Base-by-base conservation (phyloP, 306 rosid genomes). In the Abrus precatorius region DNA sequence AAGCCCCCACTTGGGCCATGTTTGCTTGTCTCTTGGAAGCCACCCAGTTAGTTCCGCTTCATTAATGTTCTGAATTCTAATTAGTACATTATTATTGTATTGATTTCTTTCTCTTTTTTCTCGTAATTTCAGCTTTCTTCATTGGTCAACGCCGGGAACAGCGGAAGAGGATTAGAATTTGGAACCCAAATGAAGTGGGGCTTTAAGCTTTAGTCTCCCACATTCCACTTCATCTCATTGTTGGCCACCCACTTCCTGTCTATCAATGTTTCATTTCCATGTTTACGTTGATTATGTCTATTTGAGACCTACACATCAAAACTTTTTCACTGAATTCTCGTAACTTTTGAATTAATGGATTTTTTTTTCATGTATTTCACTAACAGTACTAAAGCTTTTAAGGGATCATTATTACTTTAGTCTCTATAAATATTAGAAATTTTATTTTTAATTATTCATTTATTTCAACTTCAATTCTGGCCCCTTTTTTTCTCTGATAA, bases 81-180 rank as follows among this genome's bases (percentile, higher is more conserved):
- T 41, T 68, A 4, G 3, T 41, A 1, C n/a, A 56, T 41, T 14
- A 9, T 76, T 47, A 44, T n/a, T 52, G 28, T 0, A 6, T 72
- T 45, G 40, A 36, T 44, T 27, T 76, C 40, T 59, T 7, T 27
- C 1, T 47, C 10, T 36, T 75, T 6, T 27, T 6, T 56, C 33
- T 82, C 77, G 14, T 67, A 49, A 77, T 77, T 72, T 83, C 14
- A 33, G 69, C 68, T 78, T 74, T 75, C 30, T 56, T 9, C 9
- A 72, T 68, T 82, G 89, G 76, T 84, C 89, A 84, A 71, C 86
- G 88, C 86, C 86, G 90, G 87, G 67, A 61, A 81, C 69, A 62
- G 38, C 74, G 86, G 91, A 75, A 72, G 20, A 70, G n/a, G 80
- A 48, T 29, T 44, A 86, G 72, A 48, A 65, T 9, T 72, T 72